These are phyloP conservation scores for Canavalia ensiformis DNA, from an alignment of 306 rosid genomes.

Conservation along the genomic window DNA sequence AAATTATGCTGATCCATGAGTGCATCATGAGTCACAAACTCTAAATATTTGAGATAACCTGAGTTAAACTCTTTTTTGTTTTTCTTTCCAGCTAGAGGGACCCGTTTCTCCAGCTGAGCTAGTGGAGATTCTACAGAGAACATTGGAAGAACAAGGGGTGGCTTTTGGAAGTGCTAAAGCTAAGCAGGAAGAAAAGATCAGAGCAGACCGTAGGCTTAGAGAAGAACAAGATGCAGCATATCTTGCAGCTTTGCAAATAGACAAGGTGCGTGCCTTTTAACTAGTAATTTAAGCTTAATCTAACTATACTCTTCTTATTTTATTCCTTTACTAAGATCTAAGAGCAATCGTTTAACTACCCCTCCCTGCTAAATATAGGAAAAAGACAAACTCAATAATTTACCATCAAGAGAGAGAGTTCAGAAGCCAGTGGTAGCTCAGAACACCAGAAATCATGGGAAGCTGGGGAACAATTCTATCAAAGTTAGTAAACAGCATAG, in stretches of 20 bases:
- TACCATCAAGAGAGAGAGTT: constrained; percentile 46
- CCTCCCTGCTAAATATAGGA: constrained; percentile 53
- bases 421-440: constrained; percentile 56
- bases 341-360: constrained; percentile 32
- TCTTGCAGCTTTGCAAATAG: constrained; percentile 71
- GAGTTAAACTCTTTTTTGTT: constrained; percentile 3
- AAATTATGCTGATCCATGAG: neutral
- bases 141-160: constrained; percentile 84
- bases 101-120: constrained; percentile 79
- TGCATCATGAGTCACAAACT: neutral
- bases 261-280: constrained; percentile 58
- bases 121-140: constrained; percentile 85
- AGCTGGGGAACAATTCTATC: constrained; percentile 47
- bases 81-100: constrained; percentile 71
- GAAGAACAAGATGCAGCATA: constrained; percentile 90
- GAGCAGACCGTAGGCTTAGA: constrained; percentile 71
- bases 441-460: constrained; percentile 53
- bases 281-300: constrained; percentile 8
- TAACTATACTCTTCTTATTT: neutral
- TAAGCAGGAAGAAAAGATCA: constrained; percentile 62
- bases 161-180: constrained; percentile 72
- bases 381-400: constrained; percentile 57
- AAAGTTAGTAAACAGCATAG: constrained; percentile 35
- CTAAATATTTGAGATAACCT: neutral
- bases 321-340: constrained; percentile 13